These are phyloP conservation scores for Trametes punicea DNA, from an alignment of 768 basidiomycete genomes.

Conservation along the genomic window DNA sequence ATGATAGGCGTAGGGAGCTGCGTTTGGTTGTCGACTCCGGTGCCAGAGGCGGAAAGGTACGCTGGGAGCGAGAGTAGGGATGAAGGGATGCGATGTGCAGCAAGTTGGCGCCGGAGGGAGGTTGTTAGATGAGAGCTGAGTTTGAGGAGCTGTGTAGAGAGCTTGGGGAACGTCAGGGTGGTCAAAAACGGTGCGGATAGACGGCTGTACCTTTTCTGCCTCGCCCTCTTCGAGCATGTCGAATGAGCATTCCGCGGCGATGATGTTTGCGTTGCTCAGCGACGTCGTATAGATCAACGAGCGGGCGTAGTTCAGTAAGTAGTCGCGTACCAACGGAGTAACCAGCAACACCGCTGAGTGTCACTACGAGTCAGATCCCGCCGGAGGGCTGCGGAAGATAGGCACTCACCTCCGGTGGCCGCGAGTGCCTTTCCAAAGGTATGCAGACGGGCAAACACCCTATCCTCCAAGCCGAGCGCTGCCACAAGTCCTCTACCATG, in stretches of 20 bases:
- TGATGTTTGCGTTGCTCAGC: slow-evolving; percentile 69
- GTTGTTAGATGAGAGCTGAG: slow-evolving; percentile 41
- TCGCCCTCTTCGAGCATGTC: slow-evolving; percentile 72
- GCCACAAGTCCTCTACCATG: slow-evolving; percentile 74
- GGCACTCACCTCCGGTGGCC: slow-evolving; percentile 72
- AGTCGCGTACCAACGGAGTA: slow-evolving; percentile 68
- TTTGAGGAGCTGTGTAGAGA: slow-evolving; percentile 39
- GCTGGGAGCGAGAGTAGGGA: slow-evolving; percentile 31
- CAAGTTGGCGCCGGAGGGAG: slow-evolving; percentile 30
- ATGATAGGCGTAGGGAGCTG: slow-evolving; percentile 70
- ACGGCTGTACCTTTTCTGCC: slow-evolving; percentile 46
- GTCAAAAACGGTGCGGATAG: slow-evolving; percentile 23
- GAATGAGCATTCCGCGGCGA: slow-evolving; percentile 74
- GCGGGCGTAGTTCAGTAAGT: slow-evolving; percentile 89
- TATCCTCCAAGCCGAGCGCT: slow-evolving; percentile 62
- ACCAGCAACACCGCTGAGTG: slow-evolving; percentile 73
- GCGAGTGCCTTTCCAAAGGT: slow-evolving; percentile 94
- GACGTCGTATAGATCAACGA: slow-evolving; percentile 91
- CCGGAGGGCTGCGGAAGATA: not conserved
- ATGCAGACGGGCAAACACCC: slow-evolving; percentile 74
- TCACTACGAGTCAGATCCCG: not conserved
- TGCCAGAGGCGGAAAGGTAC: slow-evolving; percentile 25
- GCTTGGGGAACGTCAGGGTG: slow-evolving; percentile 23
- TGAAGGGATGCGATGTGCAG: slow-evolving; percentile 24
- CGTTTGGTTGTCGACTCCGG: slow-evolving; percentile 23